phyloP scores from a whole-genome alignment of 805 yeast species.

The Torulaspora microellipsoides region DNA sequence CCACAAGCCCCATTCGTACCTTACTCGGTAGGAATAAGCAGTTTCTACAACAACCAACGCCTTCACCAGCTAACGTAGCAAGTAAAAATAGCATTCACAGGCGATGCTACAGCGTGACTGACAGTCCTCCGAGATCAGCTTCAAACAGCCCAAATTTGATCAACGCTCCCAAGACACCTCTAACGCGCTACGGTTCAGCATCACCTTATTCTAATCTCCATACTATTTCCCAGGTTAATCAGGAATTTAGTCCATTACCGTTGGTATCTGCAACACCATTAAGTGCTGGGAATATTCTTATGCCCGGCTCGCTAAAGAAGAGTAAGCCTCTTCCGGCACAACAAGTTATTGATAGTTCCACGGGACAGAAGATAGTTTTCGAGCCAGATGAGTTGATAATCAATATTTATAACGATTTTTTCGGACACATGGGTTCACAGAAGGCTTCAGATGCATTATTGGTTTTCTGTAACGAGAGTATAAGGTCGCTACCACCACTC shows the following conservation, averaged over 20 bases:
- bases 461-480: slow-evolving; percentile 16
- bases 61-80: not conserved
- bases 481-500: slow-evolving; percentile 1
- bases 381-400: slow-evolving; percentile 29
- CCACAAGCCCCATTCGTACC: slow-evolving; percentile 3
- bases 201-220: slow-evolving; percentile 6
- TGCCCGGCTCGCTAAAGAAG: slow-evolving; percentile 5
- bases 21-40: slow-evolving; percentile 3
- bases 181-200: slow-evolving; percentile 8
- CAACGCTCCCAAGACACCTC: slow-evolving; percentile 3
- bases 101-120: slow-evolving; percentile 7
- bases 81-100: not conserved
- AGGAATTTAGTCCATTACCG: slow-evolving; percentile 1
- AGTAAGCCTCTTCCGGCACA: slow-evolving; percentile 16
- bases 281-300: slow-evolving; percentile 3
- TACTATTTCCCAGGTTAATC: not conserved
- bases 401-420: slow-evolving; percentile 24
- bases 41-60: slow-evolving; percentile 3
- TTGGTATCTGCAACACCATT: slow-evolving; percentile 3
- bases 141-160: slow-evolving; percentile 10
- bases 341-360: not conserved
- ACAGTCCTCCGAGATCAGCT: slow-evolving; percentile 12
- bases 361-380: slow-evolving; percentile 15
- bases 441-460: slow-evolving; percentile 25
- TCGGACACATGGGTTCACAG: slow-evolving; percentile 26